A percentile compares a stretch with the other conserved stretches of the same genome.
Evolutionary conservation across 2,329 filamentous ascomycete genomes (phyloP).

Genomic region (Didymellaceae sp.): DNA sequence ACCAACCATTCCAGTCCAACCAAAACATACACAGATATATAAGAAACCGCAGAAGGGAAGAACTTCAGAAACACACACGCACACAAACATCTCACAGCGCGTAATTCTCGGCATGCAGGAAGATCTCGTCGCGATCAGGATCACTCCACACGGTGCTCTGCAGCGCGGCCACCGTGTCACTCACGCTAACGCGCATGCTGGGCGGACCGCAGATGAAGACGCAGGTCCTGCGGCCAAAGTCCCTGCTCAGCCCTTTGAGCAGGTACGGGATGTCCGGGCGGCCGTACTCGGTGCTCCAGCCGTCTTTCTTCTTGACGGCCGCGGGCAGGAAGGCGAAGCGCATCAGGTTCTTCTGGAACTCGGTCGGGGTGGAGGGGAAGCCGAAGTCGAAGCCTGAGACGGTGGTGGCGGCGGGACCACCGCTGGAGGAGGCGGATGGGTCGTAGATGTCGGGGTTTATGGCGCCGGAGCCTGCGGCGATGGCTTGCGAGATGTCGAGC

Average conservation of each 20-base stretch:
- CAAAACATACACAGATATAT: too few species aligned
- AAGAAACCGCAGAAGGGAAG: too few species aligned
- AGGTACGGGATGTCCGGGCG: conserved; percentile 87
- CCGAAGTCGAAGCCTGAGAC: conserved; percentile 60
- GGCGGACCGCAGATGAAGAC: conserved; percentile 94
- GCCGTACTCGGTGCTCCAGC: conserved; percentile 92
- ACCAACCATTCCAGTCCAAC: too few species aligned
- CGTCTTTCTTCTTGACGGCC: conserved; percentile 63
- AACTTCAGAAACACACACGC: too few species aligned
- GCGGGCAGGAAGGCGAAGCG: conserved; percentile 81
- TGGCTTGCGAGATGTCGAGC: conserved; percentile 52
- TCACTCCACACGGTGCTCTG: conserved; percentile 85
- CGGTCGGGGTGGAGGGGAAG: conserved; percentile 82
- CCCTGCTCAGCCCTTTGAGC: conserved; percentile 82
- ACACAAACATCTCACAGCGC: too few species aligned
- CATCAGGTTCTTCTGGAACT: conserved; percentile 89
- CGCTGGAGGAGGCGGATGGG: conserved; percentile 19
- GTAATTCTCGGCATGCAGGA: conserved; percentile 94
- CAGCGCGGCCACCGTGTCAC: conserved; percentile 80
- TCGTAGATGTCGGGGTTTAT: conserved; percentile 54
- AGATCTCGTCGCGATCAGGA: conserved; percentile 83
- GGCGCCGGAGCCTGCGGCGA: conserved; percentile 39
- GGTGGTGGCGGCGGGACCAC: too few species aligned
- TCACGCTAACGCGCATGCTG: conserved; percentile 84
- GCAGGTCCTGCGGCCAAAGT: conserved; percentile 80